These are phyloP conservation scores for Puccinia polysora DNA, from an alignment of 1,284 basidiomycete genomes.

Conservation along the genomic window DNA sequence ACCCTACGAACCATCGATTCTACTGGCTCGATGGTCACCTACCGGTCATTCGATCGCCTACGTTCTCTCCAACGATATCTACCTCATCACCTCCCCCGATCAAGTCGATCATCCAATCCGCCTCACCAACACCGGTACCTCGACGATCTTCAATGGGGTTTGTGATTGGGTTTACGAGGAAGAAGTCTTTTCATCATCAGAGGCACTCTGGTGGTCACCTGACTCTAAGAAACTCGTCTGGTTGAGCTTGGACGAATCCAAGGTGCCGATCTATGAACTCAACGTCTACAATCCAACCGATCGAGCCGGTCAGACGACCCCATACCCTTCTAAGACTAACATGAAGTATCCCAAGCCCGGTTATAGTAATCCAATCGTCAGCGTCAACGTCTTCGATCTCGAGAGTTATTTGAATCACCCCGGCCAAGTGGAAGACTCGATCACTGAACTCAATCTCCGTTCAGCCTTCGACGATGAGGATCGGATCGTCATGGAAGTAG, in stretches of 20 bases:
- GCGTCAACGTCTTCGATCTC: constrained; percentile 78
- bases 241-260: constrained; percentile 78
- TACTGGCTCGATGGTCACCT: constrained; percentile 79
- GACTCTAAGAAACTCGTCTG: constrained; percentile 74
- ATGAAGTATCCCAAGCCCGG: constrained; percentile 88
- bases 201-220: constrained; percentile 86
- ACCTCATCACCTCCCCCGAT: constrained; percentile 64
- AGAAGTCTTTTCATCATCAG: constrained; percentile 65
- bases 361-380: constrained; percentile 78
- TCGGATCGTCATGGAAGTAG: constrained; percentile 73
- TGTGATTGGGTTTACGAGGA: constrained; percentile 66
- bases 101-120: constrained; percentile 60
- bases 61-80: constrained; percentile 76
- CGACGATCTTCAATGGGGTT: constrained; percentile 83
- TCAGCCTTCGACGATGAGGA: constrained; percentile 61
- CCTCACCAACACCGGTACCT: constrained; percentile 74
- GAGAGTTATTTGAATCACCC: constrained; percentile 50
- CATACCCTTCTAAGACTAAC: constrained; percentile 69
- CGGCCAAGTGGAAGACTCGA: constrained; percentile 54
- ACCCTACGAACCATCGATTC: constrained; percentile 58
- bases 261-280: constrained; percentile 76
- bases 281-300: constrained; percentile 80
- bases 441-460: constrained; percentile 64
- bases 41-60: constrained; percentile 73
- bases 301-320: constrained; percentile 63